Conservation (phyloP, 345 rosid species). For the Boechera divaricarpa region DNA sequence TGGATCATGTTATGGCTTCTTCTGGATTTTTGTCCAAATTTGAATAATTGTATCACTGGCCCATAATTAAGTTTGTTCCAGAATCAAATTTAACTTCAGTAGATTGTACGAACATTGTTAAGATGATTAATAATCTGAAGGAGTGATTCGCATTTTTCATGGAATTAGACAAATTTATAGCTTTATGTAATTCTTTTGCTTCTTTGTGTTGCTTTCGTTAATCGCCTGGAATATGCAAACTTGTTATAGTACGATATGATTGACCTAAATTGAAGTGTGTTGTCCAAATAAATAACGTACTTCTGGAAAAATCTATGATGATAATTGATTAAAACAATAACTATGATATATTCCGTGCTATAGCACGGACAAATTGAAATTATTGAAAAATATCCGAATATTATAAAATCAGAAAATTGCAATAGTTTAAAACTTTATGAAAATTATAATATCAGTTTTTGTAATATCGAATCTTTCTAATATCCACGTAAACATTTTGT, state of each 20-base stretch:
- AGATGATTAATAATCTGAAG: not conserved
- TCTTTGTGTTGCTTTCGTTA: not conserved
- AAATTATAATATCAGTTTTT: no score
- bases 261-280: not conserved
- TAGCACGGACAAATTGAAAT: no score
- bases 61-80: not conserved
- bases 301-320: not conserved
- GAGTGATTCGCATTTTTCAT: not conserved
- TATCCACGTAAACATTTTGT: no score
- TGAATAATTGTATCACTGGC: not conserved
- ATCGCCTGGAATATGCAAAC: not conserved
- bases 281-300: not conserved
- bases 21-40: not conserved
- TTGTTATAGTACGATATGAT: constrained; percentile 5
- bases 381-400: no score
- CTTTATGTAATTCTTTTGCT: not conserved
- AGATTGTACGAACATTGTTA: not conserved
- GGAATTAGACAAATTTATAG: not conserved
- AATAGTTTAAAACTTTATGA: no score
- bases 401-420: no score
- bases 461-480: no score
- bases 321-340: not conserved
- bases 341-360: no score
- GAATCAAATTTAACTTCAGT: not conserved
- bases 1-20: not conserved